Percentiles rank a stretch among this genome's conserved stretches.
Conservation (phyloP, 1,284 basidiomycete species). For the Ganoderma sinense region DNA sequence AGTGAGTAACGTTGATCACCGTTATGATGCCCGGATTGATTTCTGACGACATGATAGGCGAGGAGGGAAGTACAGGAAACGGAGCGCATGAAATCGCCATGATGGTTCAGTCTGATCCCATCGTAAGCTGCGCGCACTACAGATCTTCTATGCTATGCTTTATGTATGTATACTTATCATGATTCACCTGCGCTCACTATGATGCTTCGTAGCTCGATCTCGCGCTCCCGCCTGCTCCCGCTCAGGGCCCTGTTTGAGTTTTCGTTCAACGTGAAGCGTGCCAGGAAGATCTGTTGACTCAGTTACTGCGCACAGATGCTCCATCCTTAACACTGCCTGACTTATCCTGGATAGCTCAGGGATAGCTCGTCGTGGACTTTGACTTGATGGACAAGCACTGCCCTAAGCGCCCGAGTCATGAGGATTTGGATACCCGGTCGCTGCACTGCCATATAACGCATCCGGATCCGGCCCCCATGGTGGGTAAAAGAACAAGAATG, state of each 20-base stretch:
- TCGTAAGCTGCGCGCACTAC: neutral
- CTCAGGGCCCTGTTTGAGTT: neutral
- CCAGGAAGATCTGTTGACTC: neutral
- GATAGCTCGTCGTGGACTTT: neutral
- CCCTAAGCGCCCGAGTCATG: neutral
- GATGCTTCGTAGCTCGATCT: too few relatives aligned
- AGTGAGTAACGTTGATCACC: conserved; percentile 42
- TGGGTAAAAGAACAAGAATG: neutral
- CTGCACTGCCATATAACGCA: neutral
- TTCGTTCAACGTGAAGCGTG: neutral
- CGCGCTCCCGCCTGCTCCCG: neutral
- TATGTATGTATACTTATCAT: neutral
- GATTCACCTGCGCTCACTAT: neutral
- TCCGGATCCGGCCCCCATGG: neutral
- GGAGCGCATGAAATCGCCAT: neutral
- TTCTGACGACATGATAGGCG: conserved; percentile 23
- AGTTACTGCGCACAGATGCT: neutral
- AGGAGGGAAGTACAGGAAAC: conserved; percentile 31
- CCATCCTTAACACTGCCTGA: neutral
- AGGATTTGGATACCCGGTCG: neutral
- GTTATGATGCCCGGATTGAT: neutral
- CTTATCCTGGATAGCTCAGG: neutral
- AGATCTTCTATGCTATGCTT: neutral
- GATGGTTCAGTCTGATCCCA: neutral
- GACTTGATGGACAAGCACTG: neutral